These are phyloP conservation scores for Rubia peregrina DNA, from an alignment of 305 asterid genomes.

Conservation along the genomic window DNA sequence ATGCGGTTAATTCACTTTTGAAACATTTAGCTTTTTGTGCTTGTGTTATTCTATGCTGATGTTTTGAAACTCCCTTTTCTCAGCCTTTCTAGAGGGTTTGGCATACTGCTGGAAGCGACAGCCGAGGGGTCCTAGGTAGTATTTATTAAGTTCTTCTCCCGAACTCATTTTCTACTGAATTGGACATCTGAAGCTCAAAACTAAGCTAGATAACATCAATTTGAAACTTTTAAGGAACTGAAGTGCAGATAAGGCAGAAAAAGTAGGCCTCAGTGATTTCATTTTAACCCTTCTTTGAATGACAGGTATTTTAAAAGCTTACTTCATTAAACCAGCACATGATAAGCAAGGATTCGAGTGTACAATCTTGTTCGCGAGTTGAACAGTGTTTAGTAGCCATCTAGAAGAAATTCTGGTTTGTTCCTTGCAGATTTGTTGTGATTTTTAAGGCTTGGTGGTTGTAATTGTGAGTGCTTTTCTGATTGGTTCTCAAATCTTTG, in stretches of 20 bases:
- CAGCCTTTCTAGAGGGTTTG: slow-evolving; percentile 88
- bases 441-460: not conserved
- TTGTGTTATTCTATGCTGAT: not conserved
- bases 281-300: not conserved
- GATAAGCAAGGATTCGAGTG: slow-evolving; percentile 76
- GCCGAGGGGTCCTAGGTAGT: slow-evolving; percentile 63
- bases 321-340: slow-evolving; percentile 79
- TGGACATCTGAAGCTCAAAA: too few species aligned
- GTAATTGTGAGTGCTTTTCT: not conserved
- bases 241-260: too few species aligned
- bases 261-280: not conserved
- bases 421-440: not conserved
- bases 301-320: slow-evolving; percentile 66
- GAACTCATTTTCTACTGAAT: too few species aligned
- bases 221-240: too few species aligned
- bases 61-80: not conserved
- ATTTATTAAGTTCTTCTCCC: not conserved
- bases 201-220: too few species aligned
- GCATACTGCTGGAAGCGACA: slow-evolving; percentile 82
- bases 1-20: not conserved
- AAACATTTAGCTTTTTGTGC: not conserved
- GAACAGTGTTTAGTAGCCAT: slow-evolving; percentile 36
- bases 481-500: not conserved
- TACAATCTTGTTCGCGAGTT: slow-evolving; percentile 47
- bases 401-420: slow-evolving; percentile 65